Evolutionary conservation across 495 filamentous ascomycete genomes (phyloP).

Genomic region (Bathelium albidoporum): DNA sequence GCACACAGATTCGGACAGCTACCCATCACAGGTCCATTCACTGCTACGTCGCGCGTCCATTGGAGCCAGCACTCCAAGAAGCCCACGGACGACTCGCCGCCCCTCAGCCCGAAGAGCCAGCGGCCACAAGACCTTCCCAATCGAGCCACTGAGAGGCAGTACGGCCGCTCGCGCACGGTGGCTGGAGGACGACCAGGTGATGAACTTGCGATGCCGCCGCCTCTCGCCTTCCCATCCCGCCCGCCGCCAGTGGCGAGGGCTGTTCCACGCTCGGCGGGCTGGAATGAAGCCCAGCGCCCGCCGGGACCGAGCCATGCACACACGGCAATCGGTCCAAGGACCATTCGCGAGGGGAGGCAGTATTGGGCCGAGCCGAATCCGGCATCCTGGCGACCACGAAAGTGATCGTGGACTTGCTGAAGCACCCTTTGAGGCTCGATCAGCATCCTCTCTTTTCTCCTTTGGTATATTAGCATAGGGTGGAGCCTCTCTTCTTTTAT

Average conservation of each 20-base stretch:
- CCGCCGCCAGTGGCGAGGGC: not conserved
- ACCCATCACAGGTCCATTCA: not conserved
- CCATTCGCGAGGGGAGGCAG: not conserved
- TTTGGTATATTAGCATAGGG: too few relatives aligned
- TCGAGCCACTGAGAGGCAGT: not conserved
- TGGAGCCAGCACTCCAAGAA: not conserved
- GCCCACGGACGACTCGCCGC: not conserved
- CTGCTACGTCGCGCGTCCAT: not conserved
- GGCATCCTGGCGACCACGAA: not conserved
- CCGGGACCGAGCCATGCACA: not conserved
- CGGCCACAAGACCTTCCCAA: not conserved
- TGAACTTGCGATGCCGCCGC: not conserved
- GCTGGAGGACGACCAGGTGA: not conserved
- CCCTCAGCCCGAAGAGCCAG: not conserved
- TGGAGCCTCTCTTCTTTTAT: too few relatives aligned
- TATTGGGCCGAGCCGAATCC: not conserved
- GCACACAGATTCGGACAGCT: not conserved
- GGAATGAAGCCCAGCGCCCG: not conserved
- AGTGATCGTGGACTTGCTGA: not conserved
- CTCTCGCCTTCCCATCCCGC: not conserved
- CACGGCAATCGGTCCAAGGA: not conserved
- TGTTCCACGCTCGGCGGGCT: not conserved
- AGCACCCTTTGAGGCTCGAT: too few relatives aligned
- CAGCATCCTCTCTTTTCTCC: too few relatives aligned
- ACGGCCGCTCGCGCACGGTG: not conserved